Evolutionary conservation across 2,329 filamentous ascomycete genomes (phyloP).

Genomic region (Orbilia javanica): DNA sequence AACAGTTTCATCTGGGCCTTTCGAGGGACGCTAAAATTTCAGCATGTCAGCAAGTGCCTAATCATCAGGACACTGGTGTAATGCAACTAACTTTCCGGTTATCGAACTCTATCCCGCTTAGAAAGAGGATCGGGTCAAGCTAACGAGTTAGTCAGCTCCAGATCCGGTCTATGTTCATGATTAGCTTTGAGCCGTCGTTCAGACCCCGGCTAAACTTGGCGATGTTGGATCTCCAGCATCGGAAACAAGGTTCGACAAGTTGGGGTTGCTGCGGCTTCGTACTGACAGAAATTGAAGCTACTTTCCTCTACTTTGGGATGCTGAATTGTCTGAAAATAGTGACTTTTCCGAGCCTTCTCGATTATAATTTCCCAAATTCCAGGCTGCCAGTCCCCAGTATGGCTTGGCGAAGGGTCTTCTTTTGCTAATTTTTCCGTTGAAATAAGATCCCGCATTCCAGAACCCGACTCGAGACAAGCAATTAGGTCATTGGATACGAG

Average conservation of each 20-base stretch:
- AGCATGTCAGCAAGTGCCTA: constrained; percentile 55
- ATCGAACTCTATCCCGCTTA: constrained; percentile 46
- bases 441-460: constrained; percentile 10
- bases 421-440: constrained; percentile 42
- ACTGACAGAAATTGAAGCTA: constrained; percentile 6
- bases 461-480: constrained; percentile 13
- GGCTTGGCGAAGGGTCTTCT: constrained; percentile 18
- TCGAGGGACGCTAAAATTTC: constrained; percentile 32
- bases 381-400: constrained; percentile 22
- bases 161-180: constrained; percentile 1
- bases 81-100: constrained; percentile 34
- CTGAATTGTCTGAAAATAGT: constrained; percentile 53
- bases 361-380: constrained; percentile 29
- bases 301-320: constrained; percentile 34
- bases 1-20: constrained; percentile 45
- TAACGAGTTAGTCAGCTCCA: constrained; percentile 48
- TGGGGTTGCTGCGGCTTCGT: constrained; percentile 27
- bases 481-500: constrained; percentile 18
- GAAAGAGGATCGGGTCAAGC: constrained; percentile 15
- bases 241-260: constrained; percentile 11
- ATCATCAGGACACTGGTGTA: constrained; percentile 32
- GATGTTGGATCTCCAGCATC: constrained; percentile 17
- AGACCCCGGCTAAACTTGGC: constrained; percentile 31
- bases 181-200: constrained; percentile 6
- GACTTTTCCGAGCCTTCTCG: constrained; percentile 38